Conservation (phyloP, 73 alveolate genomes). For the Durusdinium trenchii region DNA sequence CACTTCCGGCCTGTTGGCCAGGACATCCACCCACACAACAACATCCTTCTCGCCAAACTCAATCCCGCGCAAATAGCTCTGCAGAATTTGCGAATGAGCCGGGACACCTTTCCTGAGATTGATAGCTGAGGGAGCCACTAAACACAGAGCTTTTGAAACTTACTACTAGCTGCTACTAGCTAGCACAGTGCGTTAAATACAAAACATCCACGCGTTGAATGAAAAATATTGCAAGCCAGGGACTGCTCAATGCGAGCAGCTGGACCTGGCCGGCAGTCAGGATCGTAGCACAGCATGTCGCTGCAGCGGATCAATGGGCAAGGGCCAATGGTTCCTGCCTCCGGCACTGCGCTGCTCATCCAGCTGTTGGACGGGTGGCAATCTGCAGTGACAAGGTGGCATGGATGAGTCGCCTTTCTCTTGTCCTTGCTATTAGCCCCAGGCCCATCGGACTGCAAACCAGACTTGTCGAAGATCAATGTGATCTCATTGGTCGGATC, state of each 20-base stretch:
- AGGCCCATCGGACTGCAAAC: background rate
- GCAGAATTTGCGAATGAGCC: background rate
- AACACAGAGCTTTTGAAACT: background rate
- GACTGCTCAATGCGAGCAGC: background rate
- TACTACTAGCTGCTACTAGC: background rate
- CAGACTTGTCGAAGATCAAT: background rate
- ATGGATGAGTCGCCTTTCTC: background rate
- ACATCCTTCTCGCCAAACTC: background rate
- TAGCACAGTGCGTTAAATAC: background rate
- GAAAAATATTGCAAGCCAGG: background rate
- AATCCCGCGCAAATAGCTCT: background rate
- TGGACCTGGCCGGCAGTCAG: background rate
- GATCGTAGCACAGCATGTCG: background rate
- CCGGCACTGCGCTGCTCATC: background rate
- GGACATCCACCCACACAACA: background rate
- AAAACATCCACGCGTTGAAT: too few relatives aligned
- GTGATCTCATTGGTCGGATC: background rate
- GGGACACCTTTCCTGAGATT: background rate
- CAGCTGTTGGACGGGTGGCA: background rate
- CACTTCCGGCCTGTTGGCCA: background rate
- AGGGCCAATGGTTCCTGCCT: background rate
- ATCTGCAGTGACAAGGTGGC: background rate
- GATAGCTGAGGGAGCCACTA: too few relatives aligned
- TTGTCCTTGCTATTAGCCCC: background rate
- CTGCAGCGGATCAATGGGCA: background rate